Percentiles rank a stretch among this genome's conserved stretches.
phyloP scores from a whole-genome alignment of 169 alveolate genomes.

The Perkinsus marinus region DNA sequence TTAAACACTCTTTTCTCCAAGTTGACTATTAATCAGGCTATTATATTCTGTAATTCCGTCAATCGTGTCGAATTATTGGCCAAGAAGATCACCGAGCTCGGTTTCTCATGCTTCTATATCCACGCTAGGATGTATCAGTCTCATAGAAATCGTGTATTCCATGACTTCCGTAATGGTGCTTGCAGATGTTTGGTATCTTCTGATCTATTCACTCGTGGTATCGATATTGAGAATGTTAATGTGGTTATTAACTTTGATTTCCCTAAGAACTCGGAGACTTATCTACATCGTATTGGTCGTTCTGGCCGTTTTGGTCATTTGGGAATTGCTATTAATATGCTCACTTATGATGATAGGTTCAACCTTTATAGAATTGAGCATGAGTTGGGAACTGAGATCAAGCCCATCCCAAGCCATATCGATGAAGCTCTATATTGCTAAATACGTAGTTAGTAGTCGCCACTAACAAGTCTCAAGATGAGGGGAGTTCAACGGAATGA shows the following conservation, averaged over 20 bases:
- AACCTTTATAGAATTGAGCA: constrained; percentile 76
- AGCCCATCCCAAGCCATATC: constrained; percentile 85
- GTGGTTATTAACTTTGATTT: constrained; percentile 97
- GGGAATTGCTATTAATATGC: constrained; percentile 85
- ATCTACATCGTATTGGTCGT: constrained; percentile 92
- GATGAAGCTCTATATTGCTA: constrained; percentile 62
- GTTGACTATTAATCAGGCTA: constrained; percentile 75
- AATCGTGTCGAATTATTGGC: constrained; percentile 95
- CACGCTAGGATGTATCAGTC: constrained; percentile 95
- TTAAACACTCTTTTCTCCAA: constrained; percentile 85
- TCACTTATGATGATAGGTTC: constrained; percentile 46
- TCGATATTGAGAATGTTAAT: constrained; percentile 92
- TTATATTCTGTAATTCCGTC: constrained; percentile 94
- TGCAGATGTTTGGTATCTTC: constrained; percentile 62
- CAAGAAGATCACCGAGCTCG: constrained; percentile 95
- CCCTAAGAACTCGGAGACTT: constrained; percentile 78
- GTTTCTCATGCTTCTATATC: constrained; percentile 92
- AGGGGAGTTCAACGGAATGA: too few relatives aligned
- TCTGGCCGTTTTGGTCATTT: constrained; percentile 91
- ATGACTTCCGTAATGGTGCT: constrained; percentile 93
- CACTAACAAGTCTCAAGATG: too few relatives aligned
- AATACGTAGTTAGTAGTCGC: too few relatives aligned
- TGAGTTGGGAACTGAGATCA: constrained; percentile 91
- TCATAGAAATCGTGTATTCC: constrained; percentile 90
- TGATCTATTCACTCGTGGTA: constrained; percentile 96